Conservation (phyloP, 2,329 filamentous ascomycete genomes). For the Fusarium globosum region DNA sequence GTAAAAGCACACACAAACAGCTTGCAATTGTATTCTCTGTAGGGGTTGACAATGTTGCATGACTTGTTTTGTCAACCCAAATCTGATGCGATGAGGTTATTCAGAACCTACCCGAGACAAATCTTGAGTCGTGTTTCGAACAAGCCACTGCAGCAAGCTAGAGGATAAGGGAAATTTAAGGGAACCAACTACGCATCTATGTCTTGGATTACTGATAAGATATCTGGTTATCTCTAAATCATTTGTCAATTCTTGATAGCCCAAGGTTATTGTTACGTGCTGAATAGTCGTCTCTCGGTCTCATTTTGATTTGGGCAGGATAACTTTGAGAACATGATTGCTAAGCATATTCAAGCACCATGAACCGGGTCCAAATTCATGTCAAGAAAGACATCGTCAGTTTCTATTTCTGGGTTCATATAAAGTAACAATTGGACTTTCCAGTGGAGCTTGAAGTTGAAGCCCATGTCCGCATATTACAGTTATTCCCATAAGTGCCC, state of each 20-base stretch:
- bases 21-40: accelerated
- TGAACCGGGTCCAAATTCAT: accelerated
- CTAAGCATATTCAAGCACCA: neutral
- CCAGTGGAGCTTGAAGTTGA: neutral
- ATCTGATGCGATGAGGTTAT: neutral
- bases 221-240: accelerated
- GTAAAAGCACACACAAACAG: neutral
- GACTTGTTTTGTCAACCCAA: accelerated
- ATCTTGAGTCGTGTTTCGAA: no score
- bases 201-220: accelerated
- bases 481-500: neutral
- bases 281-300: neutral
- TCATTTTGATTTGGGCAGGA: neutral
- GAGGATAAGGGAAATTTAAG: accelerated
- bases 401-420: neutral
- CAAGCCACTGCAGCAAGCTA: no score
- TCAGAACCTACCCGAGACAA: neutral
- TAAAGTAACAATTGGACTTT: accelerated
- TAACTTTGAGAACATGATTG: accelerated
- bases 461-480: neutral
- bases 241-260: accelerated
- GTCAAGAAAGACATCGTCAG: accelerated
- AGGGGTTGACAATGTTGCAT: accelerated
- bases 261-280: accelerated
- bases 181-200: accelerated